Conservation (phyloP, 73 alveolate genomes). For the Effrenium voratum region DNA sequence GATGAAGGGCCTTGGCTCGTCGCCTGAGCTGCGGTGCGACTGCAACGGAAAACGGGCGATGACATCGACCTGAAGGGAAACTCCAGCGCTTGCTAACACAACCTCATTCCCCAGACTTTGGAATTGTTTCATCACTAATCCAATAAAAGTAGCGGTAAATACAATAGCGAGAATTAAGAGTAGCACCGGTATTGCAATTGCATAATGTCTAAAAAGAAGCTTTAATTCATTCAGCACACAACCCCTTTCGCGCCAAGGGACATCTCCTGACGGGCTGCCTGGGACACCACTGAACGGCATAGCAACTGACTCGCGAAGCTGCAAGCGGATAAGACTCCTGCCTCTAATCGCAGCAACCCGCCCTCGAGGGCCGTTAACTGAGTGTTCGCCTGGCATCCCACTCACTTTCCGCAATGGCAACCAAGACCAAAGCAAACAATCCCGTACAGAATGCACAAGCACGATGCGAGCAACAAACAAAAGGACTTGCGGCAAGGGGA, state of each 20-base stretch:
- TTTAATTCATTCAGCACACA: no score
- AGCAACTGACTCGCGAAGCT: neutral
- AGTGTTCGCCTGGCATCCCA: slow-evolving; percentile 61
- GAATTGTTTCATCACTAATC: neutral
- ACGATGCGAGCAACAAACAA: neutral
- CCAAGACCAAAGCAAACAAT: no score
- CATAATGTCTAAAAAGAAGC: no score
- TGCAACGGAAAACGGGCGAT: neutral
- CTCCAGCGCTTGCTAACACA: no score
- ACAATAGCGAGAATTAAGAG: neutral
- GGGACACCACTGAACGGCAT: neutral
- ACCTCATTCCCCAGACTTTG: neutral
- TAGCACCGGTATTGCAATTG: no score
- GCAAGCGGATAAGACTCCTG: neutral
- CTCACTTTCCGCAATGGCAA: no score
- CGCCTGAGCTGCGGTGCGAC: slow-evolving; percentile 20
- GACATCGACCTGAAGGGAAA: neutral
- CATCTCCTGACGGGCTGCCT: slow-evolving; percentile 76
- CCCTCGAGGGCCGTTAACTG: slow-evolving; percentile 64
- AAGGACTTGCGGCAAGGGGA: no score
- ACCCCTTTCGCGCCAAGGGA: neutral
- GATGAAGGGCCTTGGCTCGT: slow-evolving; percentile 33
- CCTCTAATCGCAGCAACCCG: slow-evolving; percentile 51
- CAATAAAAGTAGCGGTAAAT: neutral
- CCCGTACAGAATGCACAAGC: no score